Base-by-base conservation (phyloP, 306 rosid species). In the Sindora glabra region DNA sequence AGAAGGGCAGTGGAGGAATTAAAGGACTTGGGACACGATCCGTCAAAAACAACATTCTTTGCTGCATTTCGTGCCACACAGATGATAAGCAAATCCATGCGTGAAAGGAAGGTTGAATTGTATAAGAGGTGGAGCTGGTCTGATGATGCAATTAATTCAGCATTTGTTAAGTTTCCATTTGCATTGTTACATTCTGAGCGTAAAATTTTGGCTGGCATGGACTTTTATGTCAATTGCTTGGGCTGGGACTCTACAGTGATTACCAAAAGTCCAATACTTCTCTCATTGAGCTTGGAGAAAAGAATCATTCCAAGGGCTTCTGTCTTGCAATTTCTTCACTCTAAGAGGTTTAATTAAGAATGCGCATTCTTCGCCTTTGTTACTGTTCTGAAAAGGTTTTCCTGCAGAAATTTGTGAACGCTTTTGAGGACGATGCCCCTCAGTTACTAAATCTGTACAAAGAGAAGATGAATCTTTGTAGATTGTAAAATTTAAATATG, bases 101-200 rank as follows among this genome's bases (percentile, higher is more conserved):
- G 76, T 70, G 37, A 36, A 8, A 16, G 34, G 30, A 71, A 71
- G 50, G 13, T 62, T 21, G 42, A 29, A 1, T 8, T 26, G 27
- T 70, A 23, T 21, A 79, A 65, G 69, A 67, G 42, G 27, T 80
- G 86, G 84, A 89, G 86, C 17, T 85, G 69, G 76, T 59, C 78
- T 23, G 83, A 85, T 12, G 86, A 79, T 11, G 77, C 48, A 4
- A 32, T 79, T 36, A 6, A 30, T 16, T 40, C 30, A 12, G 83
- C 79, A 3, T 81, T 79, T 57, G 8, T 34, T 16, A 66, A 5
- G 65, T 25, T 23, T 23, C 90, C 90, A 0, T 5, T 13, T 6
- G 46, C 61, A 32, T 59, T 88, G 80, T 12, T 33, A 8, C 0
- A 10, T 1, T 88, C 86, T 1, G 29, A 40, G 27, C 52, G 54